Evolutionary conservation across 352 stramenopile species (phyloP).

Genomic region (Globisporangium middletonii): DNA sequence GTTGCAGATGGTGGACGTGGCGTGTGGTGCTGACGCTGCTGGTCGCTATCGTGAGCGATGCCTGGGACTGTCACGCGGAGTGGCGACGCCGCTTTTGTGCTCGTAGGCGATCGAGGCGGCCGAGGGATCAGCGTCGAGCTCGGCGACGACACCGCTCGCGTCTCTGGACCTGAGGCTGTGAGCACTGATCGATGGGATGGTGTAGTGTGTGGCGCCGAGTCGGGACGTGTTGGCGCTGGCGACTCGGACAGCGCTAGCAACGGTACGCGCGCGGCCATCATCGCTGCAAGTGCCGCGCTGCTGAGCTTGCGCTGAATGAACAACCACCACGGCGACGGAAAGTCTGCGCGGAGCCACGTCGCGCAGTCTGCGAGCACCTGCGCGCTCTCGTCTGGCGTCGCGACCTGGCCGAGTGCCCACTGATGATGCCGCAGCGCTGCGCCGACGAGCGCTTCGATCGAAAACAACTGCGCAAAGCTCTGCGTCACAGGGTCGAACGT

Average conservation of each 20-base stretch:
- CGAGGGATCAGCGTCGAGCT: slow-evolving; percentile 4
- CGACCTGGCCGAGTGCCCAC: slow-evolving; percentile 48
- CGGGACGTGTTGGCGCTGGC: slow-evolving; percentile 1
- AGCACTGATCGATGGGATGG: neutral
- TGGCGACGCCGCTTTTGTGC: neutral
- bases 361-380: slow-evolving; percentile 24
- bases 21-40: neutral
- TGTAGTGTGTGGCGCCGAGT: slow-evolving; percentile 6
- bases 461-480: slow-evolving; percentile 56
- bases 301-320: slow-evolving; percentile 20
- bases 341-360: slow-evolving; percentile 35
- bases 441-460: slow-evolving; percentile 47
- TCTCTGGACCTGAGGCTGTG: neutral
- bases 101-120: neutral
- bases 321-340: slow-evolving; percentile 51
- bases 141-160: slow-evolving; percentile 1
- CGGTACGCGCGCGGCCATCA: neutral
- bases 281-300: neutral
- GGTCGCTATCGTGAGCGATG: neutral
- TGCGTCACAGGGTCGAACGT: slow-evolving; percentile 62
- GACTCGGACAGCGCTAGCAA: neutral
- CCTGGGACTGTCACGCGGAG: slow-evolving; percentile 3
- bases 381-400: slow-evolving; percentile 23
- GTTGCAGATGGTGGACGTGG: no score
- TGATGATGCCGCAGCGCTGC: slow-evolving; percentile 52